Conservation (phyloP, 768 basidiomycete species). For the Amanita phalloides region DNA sequence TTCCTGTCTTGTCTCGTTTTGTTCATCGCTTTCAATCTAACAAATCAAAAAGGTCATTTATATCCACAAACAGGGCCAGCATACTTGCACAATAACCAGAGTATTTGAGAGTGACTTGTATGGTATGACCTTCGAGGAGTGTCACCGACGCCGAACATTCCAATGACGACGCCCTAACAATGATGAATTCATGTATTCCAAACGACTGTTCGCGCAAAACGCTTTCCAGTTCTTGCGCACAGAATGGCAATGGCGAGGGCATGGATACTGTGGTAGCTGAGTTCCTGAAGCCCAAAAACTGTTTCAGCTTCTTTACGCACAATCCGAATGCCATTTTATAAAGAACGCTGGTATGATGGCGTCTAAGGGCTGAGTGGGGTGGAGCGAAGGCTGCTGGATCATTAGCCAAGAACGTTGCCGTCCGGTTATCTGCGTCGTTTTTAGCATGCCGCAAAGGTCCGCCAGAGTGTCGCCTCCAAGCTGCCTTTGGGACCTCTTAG, state of each 20-base stretch:
- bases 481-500: background rate
- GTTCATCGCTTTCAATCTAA: background rate
- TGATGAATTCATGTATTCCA: slow-evolving; percentile 37
- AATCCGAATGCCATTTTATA: background rate
- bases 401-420: background rate
- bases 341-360: background rate
- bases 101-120: slow-evolving; percentile 37
- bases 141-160: slow-evolving; percentile 45
- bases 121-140: slow-evolving; percentile 40
- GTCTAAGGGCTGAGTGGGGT: background rate
- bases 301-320: background rate
- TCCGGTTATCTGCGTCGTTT: background rate
- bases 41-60: background rate
- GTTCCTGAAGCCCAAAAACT: background rate
- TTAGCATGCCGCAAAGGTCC: background rate
- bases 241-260: slow-evolving; percentile 22
- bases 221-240: slow-evolving; percentile 37
- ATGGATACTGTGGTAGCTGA: slow-evolving; percentile 6
- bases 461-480: background rate
- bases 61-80: background rate
- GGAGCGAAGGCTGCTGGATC: background rate
- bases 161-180: slow-evolving; percentile 26
- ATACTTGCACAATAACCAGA: slow-evolving; percentile 46
- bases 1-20: slow-evolving; percentile 10
- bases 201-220: slow-evolving; percentile 51